phyloP scores from a whole-genome alignment of 2,329 filamentous ascomycete genomes.

The Chaetomium strumarium region DNA sequence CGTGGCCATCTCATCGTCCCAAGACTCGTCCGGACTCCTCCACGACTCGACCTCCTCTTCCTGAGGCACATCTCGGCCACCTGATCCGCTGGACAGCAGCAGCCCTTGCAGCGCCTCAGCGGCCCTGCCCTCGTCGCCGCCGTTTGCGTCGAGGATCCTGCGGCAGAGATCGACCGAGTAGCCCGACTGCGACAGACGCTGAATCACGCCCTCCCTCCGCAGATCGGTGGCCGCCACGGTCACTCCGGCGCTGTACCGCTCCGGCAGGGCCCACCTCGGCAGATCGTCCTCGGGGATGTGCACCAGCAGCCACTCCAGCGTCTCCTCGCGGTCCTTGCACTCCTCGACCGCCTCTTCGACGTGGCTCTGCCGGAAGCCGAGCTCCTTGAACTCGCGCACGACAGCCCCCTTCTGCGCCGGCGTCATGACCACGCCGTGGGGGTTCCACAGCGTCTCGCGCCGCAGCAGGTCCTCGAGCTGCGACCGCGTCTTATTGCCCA shows the following conservation, averaged over 20 bases:
- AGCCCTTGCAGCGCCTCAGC: constrained; percentile 73
- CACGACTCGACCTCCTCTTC: constrained; percentile 27
- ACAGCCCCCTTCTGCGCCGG: constrained; percentile 51
- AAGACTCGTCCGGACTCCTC: constrained; percentile 56
- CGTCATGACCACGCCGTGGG: constrained; percentile 63
- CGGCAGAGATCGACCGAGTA: constrained; percentile 82
- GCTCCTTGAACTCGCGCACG: constrained; percentile 65
- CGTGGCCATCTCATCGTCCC: constrained; percentile 80
- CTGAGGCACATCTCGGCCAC: constrained; percentile 19
- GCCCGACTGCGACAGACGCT: constrained; percentile 73
- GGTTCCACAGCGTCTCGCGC: constrained; percentile 79
- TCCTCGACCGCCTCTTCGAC: constrained; percentile 79
- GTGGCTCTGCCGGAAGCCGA: constrained; percentile 86
- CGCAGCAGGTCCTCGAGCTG: constrained; percentile 77
- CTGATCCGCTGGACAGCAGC: constrained; percentile 47
- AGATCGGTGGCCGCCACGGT: constrained; percentile 78
- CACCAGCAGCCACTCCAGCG: constrained; percentile 91
- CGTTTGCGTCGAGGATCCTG: constrained; percentile 64
- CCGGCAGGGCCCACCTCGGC: constrained; percentile 86
- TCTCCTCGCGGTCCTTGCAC: constrained; percentile 88
- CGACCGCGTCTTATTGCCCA: constrained; percentile 74
- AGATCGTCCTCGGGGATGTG: constrained; percentile 96
- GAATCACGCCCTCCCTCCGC: constrained; percentile 73
- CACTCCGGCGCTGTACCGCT: constrained; percentile 85
- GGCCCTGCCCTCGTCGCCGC: constrained; percentile 67